Evolutionary conservation across 1,139 yeast genomes (phyloP).

Genomic region (Taphrina populina): DNA sequence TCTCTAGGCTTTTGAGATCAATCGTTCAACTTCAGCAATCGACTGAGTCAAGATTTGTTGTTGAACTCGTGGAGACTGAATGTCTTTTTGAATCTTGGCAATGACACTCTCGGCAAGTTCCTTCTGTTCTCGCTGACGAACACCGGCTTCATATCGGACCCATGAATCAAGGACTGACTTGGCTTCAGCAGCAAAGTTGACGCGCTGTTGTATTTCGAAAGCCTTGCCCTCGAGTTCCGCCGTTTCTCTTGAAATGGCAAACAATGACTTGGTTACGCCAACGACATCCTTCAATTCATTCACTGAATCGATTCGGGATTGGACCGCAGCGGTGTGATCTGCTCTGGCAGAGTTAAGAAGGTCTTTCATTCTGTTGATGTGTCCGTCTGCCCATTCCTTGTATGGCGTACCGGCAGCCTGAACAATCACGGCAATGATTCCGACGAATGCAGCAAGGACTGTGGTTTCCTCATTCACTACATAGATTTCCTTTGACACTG

Average conservation of each 20-base stretch:
- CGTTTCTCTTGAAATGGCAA: slow-evolving; percentile 93
- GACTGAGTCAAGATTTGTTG: slow-evolving; percentile 87
- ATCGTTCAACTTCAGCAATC: slow-evolving; percentile 75
- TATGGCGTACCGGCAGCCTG: slow-evolving; percentile 92
- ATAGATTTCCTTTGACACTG: slow-evolving; percentile 88
- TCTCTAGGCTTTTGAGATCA: slow-evolving; percentile 31
- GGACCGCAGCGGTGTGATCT: slow-evolving; percentile 88
- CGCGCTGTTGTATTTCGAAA: slow-evolving; percentile 87
- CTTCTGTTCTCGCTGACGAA: slow-evolving; percentile 93
- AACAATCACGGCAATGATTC: slow-evolving; percentile 71
- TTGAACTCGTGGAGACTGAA: slow-evolving; percentile 88
- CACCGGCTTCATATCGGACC: slow-evolving; percentile 97
- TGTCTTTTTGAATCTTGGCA: slow-evolving; percentile 81
- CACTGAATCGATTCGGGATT: slow-evolving; percentile 85
- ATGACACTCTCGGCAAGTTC: slow-evolving; percentile 84
- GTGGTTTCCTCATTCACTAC: slow-evolving; percentile 93
- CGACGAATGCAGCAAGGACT: slow-evolving; percentile 73
- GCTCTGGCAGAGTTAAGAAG: slow-evolving; percentile 84
- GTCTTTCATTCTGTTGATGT: slow-evolving; percentile 77
- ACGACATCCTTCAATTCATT: slow-evolving; percentile 89
- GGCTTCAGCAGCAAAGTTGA: slow-evolving; percentile 84
- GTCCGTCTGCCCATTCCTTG: slow-evolving; percentile 91
- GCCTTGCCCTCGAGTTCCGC: slow-evolving; percentile 92
- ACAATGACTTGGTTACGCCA: slow-evolving; percentile 82
- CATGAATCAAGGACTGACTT: slow-evolving; percentile 94